Evolutionary conservation across 2,329 filamentous ascomycete species (phyloP).

Genomic region (Cryphonectria japonica): DNA sequence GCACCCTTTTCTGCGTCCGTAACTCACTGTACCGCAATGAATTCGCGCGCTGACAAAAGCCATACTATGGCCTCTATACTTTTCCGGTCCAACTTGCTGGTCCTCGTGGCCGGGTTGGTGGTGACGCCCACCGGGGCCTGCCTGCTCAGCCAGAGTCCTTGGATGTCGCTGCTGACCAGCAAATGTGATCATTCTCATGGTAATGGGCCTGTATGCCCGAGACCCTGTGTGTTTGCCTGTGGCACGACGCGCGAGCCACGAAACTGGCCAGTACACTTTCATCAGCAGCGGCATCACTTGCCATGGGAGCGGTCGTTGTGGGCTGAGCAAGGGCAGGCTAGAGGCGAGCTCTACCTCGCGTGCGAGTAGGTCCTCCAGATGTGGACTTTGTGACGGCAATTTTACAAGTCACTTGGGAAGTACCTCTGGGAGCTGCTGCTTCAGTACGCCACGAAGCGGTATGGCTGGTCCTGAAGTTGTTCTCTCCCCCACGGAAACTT

Average conservation of each 20-base stretch:
- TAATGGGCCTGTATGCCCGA: constrained; percentile 45
- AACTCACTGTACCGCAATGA: not conserved
- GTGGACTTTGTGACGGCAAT: constrained; percentile 39
- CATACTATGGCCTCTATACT: constrained; percentile 43
- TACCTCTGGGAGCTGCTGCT: constrained; percentile 46
- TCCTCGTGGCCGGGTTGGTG: constrained; percentile 44
- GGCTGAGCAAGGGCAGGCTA: constrained; percentile 18
- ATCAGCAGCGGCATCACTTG: not conserved
- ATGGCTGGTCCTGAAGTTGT: constrained; percentile 50
- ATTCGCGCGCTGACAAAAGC: constrained; percentile 17
- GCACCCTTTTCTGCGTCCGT: too few species aligned
- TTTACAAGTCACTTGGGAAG: constrained; percentile 33
- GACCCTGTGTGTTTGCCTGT: constrained; percentile 43
- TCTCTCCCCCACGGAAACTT: not conserved
- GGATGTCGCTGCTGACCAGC: constrained; percentile 45
- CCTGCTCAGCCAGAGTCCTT: constrained; percentile 44
- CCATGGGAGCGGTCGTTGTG: not conserved
- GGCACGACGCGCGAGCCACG: constrained; percentile 34
- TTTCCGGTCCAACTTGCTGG: constrained; percentile 44
- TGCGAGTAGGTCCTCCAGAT: constrained; percentile 21
- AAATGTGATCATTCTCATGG: constrained; percentile 37
- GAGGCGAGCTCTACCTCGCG: constrained; percentile 29
- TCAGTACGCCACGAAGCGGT: constrained; percentile 58
- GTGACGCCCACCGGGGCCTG: constrained; percentile 46
- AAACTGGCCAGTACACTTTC: not conserved